Conservation (phyloP, 2,329 filamentous ascomycete species). For the Penicillium sp. region DNA sequence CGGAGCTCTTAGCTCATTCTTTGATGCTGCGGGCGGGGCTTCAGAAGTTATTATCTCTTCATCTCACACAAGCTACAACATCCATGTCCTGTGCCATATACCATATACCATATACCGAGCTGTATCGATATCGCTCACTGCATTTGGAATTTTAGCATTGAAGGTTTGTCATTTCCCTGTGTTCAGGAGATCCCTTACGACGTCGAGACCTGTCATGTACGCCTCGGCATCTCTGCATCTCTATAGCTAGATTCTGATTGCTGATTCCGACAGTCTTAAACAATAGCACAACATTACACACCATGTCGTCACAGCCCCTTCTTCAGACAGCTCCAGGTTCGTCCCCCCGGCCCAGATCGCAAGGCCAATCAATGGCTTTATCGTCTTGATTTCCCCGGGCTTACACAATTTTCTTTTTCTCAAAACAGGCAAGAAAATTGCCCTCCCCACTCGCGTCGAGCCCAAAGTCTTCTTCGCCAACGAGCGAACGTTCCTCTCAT, state of each 20-base stretch:
- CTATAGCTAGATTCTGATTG: background rate
- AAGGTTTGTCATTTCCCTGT: background rate
- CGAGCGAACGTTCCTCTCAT: slow-evolving; percentile 97
- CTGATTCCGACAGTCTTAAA: slow-evolving; percentile 1
- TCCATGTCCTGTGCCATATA: background rate
- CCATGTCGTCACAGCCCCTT: slow-evolving; percentile 93
- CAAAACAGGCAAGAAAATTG: slow-evolving; percentile 85
- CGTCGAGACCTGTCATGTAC: background rate
- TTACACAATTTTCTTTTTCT: slow-evolving; percentile 4
- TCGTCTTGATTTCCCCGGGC: background rate
- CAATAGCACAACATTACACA: background rate
- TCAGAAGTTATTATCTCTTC: background rate
- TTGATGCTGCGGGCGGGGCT: slow-evolving; percentile 8
- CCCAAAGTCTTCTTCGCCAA: slow-evolving; percentile 99
- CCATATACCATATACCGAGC: background rate
- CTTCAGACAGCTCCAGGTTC: slow-evolving; percentile 89
- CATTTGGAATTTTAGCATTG: background rate
- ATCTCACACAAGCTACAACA: background rate
- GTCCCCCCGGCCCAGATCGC: slow-evolving; percentile 18
- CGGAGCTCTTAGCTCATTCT: background rate
- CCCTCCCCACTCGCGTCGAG: slow-evolving; percentile 94
- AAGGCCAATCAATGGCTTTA: background rate
- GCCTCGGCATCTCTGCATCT: too few species aligned
- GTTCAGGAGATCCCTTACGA: too few species aligned
- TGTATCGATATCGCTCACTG: background rate